Conservation (phyloP, 2,329 filamentous ascomycete species). For the Westerdykella ornata region DNA sequence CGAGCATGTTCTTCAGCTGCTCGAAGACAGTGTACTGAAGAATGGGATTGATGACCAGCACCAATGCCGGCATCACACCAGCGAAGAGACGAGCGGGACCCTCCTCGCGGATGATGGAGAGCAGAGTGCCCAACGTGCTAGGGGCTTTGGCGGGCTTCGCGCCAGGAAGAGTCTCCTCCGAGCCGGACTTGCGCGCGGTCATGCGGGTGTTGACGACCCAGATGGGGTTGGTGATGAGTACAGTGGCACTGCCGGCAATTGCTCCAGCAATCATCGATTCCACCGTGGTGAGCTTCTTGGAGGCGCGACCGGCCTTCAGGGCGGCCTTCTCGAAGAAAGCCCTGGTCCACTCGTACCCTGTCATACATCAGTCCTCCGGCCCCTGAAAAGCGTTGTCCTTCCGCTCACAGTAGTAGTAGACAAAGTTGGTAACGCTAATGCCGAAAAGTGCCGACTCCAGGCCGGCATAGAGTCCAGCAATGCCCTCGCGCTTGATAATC, state of each 20-base stretch:
- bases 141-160: slow-evolving; percentile 50
- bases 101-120: slow-evolving; percentile 74
- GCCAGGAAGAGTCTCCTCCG: slow-evolving; percentile 37
- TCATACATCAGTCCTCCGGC: slow-evolving; percentile 1
- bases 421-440: slow-evolving; percentile 98
- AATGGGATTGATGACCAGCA: slow-evolving; percentile 96
- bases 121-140: slow-evolving; percentile 72
- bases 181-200: slow-evolving; percentile 73
- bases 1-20: slow-evolving; percentile 87
- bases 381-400: neutral
- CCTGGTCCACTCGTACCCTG: slow-evolving; percentile 91
- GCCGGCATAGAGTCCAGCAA: slow-evolving; percentile 83
- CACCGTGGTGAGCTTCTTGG: slow-evolving; percentile 77
- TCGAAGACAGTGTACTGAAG: slow-evolving; percentile 98
- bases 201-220: slow-evolving; percentile 99
- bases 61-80: slow-evolving; percentile 83
- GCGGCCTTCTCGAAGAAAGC: slow-evolving; percentile 77
- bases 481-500: slow-evolving; percentile 86
- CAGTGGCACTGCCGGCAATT: slow-evolving; percentile 86
- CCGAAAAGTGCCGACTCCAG: slow-evolving; percentile 92
- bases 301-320: slow-evolving; percentile 61
- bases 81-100: slow-evolving; percentile 80
- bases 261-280: slow-evolving; percentile 95
- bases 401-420: slow-evolving; percentile 86
- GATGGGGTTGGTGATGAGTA: slow-evolving; percentile 95